These are phyloP conservation scores for Cryptococcus sp. DNA, from an alignment of 1,284 basidiomycete genomes.

Conservation along the genomic window DNA sequence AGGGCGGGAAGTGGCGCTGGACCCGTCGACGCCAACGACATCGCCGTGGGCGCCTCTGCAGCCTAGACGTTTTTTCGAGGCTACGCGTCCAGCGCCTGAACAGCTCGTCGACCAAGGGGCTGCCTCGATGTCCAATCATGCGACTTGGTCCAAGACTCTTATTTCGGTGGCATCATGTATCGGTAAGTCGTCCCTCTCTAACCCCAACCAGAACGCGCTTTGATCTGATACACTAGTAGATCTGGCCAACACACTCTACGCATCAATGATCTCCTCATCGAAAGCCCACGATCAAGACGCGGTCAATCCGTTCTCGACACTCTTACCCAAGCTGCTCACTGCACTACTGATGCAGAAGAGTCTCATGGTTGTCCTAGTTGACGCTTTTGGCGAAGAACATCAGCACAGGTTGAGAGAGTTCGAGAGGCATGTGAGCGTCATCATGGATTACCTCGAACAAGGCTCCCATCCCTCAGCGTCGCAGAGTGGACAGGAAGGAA, in stretches of 20 bases:
- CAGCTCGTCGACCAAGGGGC: background rate
- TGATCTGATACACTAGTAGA: constrained; percentile 3
- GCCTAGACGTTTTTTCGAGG: background rate
- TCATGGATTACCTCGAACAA: constrained; percentile 5
- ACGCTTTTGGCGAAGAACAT: constrained; percentile 9
- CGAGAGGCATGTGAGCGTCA: constrained; percentile 4
- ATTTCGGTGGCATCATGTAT: constrained; percentile 13
- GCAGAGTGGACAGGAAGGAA: background rate
- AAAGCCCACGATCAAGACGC: background rate
- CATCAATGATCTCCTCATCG: background rate
- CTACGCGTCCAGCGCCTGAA: too few species aligned
- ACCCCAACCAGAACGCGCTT: too few species aligned
- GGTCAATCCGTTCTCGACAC: constrained; percentile 4
- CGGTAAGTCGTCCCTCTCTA: constrained; percentile 1
- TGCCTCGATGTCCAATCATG: background rate
- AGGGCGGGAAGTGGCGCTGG: background rate
- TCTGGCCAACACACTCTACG: constrained; percentile 4
- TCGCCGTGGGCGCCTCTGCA: background rate
- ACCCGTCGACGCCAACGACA: background rate
- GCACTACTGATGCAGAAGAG: constrained; percentile 15
- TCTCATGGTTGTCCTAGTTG: constrained; percentile 4
- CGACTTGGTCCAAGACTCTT: constrained; percentile 10
- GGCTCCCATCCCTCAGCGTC: background rate
- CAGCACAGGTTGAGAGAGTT: constrained; percentile 7
- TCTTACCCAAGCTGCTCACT: constrained; percentile 5